Evolutionary conservation across 2,329 filamentous ascomycete species (phyloP).

Genomic region (Gremmenia infestans): DNA sequence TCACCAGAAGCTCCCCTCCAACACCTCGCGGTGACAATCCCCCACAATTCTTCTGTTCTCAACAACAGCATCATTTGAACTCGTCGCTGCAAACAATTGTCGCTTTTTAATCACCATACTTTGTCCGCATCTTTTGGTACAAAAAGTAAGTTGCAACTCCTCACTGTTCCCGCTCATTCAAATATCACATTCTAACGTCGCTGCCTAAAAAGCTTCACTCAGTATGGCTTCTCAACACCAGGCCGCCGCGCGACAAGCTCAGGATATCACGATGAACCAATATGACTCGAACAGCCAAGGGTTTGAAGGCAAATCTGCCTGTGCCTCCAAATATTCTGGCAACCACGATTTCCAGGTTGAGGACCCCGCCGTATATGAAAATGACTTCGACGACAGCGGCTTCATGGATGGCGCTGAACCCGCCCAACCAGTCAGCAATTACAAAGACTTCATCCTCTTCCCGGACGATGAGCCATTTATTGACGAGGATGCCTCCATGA

Average conservation of each 20-base stretch:
- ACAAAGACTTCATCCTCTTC: slow-evolving; percentile 16
- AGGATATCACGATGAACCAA: slow-evolving; percentile 3
- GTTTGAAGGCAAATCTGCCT: not conserved
- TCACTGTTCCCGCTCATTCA: not conserved
- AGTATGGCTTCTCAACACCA: slow-evolving; percentile 10
- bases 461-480: slow-evolving; percentile 1
- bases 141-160: not conserved
- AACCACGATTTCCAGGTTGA: not conserved
- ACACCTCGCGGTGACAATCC: slow-evolving; percentile 1
- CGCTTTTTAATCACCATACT: not conserved
- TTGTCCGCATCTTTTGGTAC: not conserved
- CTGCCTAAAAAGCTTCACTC: slow-evolving; percentile 12
- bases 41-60: not conserved
- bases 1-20: slow-evolving; percentile 7
- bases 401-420: slow-evolving; percentile 8
- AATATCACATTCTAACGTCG: slow-evolving; percentile 9
- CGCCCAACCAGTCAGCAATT: not conserved
- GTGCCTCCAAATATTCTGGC: not conserved
- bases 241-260: not conserved
- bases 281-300: not conserved
- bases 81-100: not conserved
- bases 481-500: slow-evolving; percentile 5
- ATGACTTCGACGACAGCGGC: slow-evolving; percentile 12
- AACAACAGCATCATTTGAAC: not conserved
- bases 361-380: not conserved